A percentile compares a stretch with the other conserved stretches of the same genome.
These are phyloP conservation scores for Aspergillus caelatus DNA, from an alignment of 2,329 filamentous ascomycete genomes.

Conservation along the genomic window DNA sequence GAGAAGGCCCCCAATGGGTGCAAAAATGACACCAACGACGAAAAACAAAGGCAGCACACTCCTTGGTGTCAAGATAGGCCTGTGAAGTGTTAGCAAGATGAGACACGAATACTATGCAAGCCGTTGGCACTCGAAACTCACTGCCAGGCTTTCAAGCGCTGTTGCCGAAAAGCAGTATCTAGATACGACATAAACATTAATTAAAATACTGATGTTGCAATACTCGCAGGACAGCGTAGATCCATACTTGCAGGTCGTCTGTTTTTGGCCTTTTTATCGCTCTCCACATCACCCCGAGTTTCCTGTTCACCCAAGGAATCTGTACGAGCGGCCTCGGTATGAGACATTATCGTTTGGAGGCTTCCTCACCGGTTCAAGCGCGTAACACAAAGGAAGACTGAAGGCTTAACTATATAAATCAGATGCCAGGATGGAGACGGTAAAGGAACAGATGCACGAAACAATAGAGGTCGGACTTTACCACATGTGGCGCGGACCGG, in stretches of 20 bases:
- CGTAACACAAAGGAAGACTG: background rate
- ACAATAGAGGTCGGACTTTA: background rate
- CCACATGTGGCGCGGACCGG: constrained; percentile 12
- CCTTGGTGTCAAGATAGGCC: constrained; percentile 92
- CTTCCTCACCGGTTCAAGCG: constrained; percentile 1
- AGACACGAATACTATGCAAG: background rate
- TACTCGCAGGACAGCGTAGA: constrained; percentile 6
- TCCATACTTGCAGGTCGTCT: constrained; percentile 81
- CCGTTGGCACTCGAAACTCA: constrained; percentile 53
- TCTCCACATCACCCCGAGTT: constrained; percentile 38
- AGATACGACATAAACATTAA: constrained; percentile 20
- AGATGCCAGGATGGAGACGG: background rate
- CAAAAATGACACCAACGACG: constrained; percentile 85
- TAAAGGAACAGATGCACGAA: background rate
- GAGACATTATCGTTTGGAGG: constrained; percentile 43
- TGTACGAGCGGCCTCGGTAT: constrained; percentile 41
- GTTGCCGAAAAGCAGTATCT: constrained; percentile 97
- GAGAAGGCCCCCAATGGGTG: constrained; percentile 84
- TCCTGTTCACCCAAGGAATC: constrained; percentile 51
- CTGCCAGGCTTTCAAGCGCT: constrained; percentile 98
- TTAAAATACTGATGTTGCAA: constrained; percentile 10
- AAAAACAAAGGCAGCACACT: constrained; percentile 92
- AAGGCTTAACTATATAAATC: background rate
- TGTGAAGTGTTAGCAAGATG: constrained; percentile 41
- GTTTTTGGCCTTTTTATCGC: constrained; percentile 83